Evolutionary conservation across 805 yeast species (phyloP).

Genomic region (Peterozyma toletana): DNA sequence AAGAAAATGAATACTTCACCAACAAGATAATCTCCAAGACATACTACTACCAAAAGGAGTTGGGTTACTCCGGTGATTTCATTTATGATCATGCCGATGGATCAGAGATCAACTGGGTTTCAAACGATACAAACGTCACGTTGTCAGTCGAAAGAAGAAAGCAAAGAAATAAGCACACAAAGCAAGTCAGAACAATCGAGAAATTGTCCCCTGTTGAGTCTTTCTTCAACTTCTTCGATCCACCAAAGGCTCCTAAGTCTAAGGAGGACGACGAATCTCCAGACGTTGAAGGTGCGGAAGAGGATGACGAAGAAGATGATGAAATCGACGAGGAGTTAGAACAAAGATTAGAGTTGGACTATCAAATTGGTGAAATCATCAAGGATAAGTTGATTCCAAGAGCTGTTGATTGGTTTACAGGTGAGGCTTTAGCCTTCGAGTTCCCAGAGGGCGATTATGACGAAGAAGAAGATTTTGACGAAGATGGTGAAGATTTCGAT

Average conservation of each 20-base stretch:
- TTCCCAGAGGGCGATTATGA: constrained; percentile 34
- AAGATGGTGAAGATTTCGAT: constrained; percentile 51
- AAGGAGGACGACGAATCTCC: constrained; percentile 24
- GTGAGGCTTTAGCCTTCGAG: constrained; percentile 83
- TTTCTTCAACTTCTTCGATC: constrained; percentile 92
- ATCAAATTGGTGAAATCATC: constrained; percentile 92
- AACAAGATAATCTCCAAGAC: constrained; percentile 73
- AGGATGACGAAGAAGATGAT: constrained; percentile 43
- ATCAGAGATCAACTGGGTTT: constrained; percentile 73
- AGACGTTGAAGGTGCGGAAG: constrained; percentile 29
- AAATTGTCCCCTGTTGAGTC: constrained; percentile 92
- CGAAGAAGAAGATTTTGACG: constrained; percentile 55
- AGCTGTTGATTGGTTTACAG: constrained; percentile 98
- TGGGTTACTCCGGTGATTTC: constrained; percentile 92
- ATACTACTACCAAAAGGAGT: constrained; percentile 88
- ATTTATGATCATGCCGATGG: constrained; percentile 98
- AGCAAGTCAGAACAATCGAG: constrained; percentile 93
- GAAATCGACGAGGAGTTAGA: constrained; percentile 72
- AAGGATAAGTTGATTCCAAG: constrained; percentile 94
- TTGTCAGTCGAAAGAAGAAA: constrained; percentile 86
- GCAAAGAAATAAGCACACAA: constrained; percentile 94
- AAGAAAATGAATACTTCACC: constrained; percentile 67
- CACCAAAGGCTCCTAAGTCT: constrained; percentile 67
- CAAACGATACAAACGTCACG: constrained; percentile 77
- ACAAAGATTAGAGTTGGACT: constrained; percentile 81